Conservation (phyloP, 1,284 basidiomycete species). For the Rhodotorula sp. region DNA sequence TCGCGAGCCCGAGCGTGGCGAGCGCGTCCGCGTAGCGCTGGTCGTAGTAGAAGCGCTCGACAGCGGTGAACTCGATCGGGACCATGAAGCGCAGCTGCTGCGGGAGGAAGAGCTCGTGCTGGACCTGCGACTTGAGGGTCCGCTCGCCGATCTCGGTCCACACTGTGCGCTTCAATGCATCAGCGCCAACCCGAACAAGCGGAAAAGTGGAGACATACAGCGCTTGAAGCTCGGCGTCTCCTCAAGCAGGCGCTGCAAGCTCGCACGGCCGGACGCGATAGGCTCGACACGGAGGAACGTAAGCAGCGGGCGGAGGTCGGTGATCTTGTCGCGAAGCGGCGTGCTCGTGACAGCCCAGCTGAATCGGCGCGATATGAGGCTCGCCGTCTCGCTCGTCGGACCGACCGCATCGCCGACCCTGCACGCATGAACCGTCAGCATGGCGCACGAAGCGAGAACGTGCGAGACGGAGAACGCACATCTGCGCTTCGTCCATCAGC, state of each 20-base stretch:
- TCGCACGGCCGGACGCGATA: conserved; percentile 14
- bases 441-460: too few relatives aligned
- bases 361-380: conserved; percentile 40
- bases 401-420: conserved; percentile 32
- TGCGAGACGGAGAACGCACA: conserved; percentile 21
- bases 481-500: conserved; percentile 46
- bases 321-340: conserved; percentile 42
- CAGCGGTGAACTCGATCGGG: conserved; percentile 40
- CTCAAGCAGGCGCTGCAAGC: conserved; percentile 33
- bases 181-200: neutral
- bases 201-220: neutral
- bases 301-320: conserved; percentile 42
- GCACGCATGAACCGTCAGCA: neutral
- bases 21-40: conserved; percentile 37
- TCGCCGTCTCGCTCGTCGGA: conserved; percentile 41
- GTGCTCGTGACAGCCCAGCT: conserved; percentile 45
- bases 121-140: conserved; percentile 43
- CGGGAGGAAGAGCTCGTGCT: conserved; percentile 42
- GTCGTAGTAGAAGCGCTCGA: conserved; percentile 43
- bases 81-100: conserved; percentile 40
- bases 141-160: conserved; percentile 40
- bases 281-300: conserved; percentile 41
- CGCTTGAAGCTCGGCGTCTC: conserved; percentile 33
- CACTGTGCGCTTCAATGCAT: neutral
- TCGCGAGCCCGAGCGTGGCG: conserved; percentile 29